phyloP scores from a whole-genome alignment of 1,139 yeast species.

The Chernovozyma sophiae-reginae region DNA sequence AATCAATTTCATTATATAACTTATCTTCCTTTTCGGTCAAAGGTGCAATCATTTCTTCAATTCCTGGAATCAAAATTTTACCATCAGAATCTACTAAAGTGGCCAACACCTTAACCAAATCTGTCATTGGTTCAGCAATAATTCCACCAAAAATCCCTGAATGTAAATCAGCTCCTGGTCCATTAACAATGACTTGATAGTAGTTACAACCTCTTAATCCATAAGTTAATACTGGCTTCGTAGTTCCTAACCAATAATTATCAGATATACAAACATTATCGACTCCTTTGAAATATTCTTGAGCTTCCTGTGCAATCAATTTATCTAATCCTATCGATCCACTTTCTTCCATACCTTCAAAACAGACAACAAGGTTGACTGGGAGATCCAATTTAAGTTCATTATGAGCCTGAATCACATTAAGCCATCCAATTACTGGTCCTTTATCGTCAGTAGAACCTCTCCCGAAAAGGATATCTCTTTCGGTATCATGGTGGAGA shows the following conservation, averaged over 20 bases:
- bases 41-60: conserved; percentile 92
- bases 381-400: conserved; percentile 85
- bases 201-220: conserved; percentile 97
- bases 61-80: conserved; percentile 80
- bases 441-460: conserved; percentile 98
- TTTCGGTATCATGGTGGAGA: conserved; percentile 53
- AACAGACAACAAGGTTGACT: conserved; percentile 86
- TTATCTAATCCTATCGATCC: conserved; percentile 91
- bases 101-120: conserved; percentile 71
- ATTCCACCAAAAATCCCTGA: conserved; percentile 98
- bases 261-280: conserved; percentile 96
- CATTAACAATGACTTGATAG: conserved; percentile 75
- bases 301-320: conserved; percentile 75
- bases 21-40: conserved; percentile 74
- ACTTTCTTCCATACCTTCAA: conserved; percentile 99
- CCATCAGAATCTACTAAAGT: conserved; percentile 79
- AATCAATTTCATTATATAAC: conserved; percentile 82
- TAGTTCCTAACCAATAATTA: conserved; percentile 97
- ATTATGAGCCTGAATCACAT: conserved; percentile 84
- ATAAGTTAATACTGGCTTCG: conserved; percentile 93
- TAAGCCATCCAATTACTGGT: conserved; percentile 96
- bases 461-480: conserved; percentile 76
- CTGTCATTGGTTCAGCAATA: conserved; percentile 97
- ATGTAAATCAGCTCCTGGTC: conserved; percentile 97
- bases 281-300: conserved; percentile 74